A percentile compares a stretch with the other conserved stretches of the same genome.
Conservation (phyloP, 179 eudicot genomes). For the Corrigiola litoralis region DNA sequence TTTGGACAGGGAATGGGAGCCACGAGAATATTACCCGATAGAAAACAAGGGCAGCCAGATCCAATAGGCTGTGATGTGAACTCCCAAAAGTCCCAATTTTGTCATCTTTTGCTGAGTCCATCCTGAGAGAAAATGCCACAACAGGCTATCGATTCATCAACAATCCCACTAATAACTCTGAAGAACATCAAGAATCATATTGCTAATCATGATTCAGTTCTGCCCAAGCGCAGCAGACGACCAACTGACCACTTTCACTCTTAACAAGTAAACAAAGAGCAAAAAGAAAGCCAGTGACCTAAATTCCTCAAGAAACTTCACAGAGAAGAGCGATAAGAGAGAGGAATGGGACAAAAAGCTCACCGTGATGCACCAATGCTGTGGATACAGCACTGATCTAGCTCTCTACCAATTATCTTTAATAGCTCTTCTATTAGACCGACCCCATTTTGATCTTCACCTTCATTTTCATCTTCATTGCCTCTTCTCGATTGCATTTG, state of each 20-base stretch:
- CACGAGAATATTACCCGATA: constrained; percentile 55
- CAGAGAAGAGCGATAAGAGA: background rate
- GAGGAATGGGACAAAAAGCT: constrained; percentile 16
- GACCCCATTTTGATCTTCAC: constrained; percentile 40
- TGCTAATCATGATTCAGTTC: too few relatives aligned
- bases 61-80: constrained; percentile 62
- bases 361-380: constrained; percentile 46
- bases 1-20: background rate
- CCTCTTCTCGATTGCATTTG: constrained; percentile 75
- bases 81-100: constrained; percentile 55
- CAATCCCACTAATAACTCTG: too few relatives aligned
- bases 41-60: constrained; percentile 85
- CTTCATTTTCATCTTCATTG: constrained; percentile 34
- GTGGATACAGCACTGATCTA: constrained; percentile 60
- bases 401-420: constrained; percentile 71
- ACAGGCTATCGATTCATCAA: too few relatives aligned
- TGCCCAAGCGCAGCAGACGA: too few relatives aligned
- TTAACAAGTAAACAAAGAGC: too few relatives aligned
- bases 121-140: constrained; percentile 47
- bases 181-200: too few relatives aligned
- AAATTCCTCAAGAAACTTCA: background rate
- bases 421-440: constrained; percentile 71
- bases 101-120: constrained; percentile 65
- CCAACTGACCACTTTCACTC: too few relatives aligned
- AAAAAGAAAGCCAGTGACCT: background rate